These are phyloP conservation scores for Beta lomatogona DNA, from an alignment of 179 eudicot genomes.

Conservation along the genomic window DNA sequence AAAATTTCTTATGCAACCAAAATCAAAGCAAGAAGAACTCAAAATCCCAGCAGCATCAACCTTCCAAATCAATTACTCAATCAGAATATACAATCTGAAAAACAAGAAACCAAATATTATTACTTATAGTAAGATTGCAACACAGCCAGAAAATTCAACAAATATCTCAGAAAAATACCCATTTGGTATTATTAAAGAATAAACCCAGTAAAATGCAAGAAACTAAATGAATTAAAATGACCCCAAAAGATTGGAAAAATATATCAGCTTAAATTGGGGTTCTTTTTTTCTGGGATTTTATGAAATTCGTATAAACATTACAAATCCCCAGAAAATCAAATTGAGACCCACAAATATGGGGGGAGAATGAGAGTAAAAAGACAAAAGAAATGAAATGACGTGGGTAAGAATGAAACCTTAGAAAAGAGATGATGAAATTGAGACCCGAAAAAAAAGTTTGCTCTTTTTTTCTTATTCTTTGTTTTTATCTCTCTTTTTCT, in stretches of 20 bases:
- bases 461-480: too few species aligned
- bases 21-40: conserved; percentile 15
- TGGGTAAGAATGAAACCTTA: conserved; percentile 33
- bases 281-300: not conserved
- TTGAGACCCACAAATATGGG: conserved; percentile 27
- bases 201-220: not conserved
- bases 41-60: conserved; percentile 18
- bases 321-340: not conserved
- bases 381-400: conserved; percentile 19
- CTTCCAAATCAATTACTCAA: conserved; percentile 27
- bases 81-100: conserved; percentile 27
- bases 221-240: not conserved
- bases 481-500: not conserved
- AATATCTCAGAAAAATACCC: conserved; percentile 4
- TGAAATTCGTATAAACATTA: not conserved
- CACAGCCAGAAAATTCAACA: not conserved
- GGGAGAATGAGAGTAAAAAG: not conserved
- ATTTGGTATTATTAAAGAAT: conserved; percentile 15
- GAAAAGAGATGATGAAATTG: conserved; percentile 22
- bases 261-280: conserved; percentile 1
- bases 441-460: conserved; percentile 13
- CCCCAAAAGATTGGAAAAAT: not conserved
- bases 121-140: not conserved
- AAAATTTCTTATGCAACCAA: not conserved
- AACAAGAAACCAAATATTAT: not conserved